A percentile compares a stretch with the other conserved stretches of the same genome.
Evolutionary conservation across 2,329 filamentous ascomycete genomes (phyloP).

Genomic region (Scopulariopsis brevicaulis): DNA sequence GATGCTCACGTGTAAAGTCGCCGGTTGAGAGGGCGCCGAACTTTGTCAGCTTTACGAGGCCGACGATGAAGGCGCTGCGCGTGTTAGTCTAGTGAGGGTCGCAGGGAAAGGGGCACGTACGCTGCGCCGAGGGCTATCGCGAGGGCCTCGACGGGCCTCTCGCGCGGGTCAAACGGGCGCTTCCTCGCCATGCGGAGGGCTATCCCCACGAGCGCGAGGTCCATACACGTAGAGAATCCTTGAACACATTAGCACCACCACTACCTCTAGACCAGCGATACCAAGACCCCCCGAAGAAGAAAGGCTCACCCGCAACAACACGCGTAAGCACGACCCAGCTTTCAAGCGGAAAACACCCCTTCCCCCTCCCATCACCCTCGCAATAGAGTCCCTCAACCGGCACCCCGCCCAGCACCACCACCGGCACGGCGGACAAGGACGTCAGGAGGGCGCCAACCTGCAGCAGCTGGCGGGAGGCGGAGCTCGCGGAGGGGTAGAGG

Average conservation of each 20-base stretch:
- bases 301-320: background rate
- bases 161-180: background rate
- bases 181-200: background rate
- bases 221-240: background rate
- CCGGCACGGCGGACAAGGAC: background rate
- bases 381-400: conserved; percentile 1
- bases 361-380: background rate
- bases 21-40: background rate
- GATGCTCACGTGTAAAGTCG: background rate
- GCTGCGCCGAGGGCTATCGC: background rate
- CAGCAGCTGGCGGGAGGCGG: background rate
- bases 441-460: background rate
- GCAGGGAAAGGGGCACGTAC: background rate
- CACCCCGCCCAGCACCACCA: background rate
- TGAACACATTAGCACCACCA: background rate
- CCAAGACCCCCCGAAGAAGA: background rate
- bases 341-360: background rate
- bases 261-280: background rate
- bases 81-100: background rate
- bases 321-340: background rate
- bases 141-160: background rate
- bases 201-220: background rate
- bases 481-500: background rate
- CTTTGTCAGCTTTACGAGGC: background rate
- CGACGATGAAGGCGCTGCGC: background rate